These are phyloP conservation scores for Hondaea fermentalgiana DNA, from an alignment of 108 stramenopile genomes.

Conservation along the genomic window DNA sequence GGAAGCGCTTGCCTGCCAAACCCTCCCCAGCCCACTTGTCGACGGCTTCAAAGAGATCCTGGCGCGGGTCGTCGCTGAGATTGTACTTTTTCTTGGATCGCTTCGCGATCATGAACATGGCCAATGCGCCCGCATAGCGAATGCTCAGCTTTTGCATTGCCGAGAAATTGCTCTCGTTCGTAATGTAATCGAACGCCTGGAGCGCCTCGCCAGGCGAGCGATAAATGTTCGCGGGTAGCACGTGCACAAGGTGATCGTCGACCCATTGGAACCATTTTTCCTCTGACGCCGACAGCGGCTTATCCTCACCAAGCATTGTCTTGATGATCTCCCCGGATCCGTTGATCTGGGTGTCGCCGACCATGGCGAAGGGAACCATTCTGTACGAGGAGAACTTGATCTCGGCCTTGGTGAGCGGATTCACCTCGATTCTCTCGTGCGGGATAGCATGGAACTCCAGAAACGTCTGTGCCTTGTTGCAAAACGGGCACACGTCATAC, in stretches of 20 bases:
- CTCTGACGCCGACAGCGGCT: constrained; percentile 32
- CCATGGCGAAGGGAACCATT: constrained; percentile 73
- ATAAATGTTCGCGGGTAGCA: constrained; percentile 81
- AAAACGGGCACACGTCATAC: constrained; percentile 84
- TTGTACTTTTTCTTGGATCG: constrained; percentile 66
- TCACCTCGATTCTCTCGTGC: constrained; percentile 68
- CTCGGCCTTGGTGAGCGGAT: constrained; percentile 80
- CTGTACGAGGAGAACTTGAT: constrained; percentile 61
- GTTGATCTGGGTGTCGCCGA: constrained; percentile 50
- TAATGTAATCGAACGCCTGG: constrained; percentile 71
- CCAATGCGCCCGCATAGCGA: constrained; percentile 59
- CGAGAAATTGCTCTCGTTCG: constrained; percentile 49
- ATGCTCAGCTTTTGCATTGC: constrained; percentile 54
- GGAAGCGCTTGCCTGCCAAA: constrained; percentile 32
- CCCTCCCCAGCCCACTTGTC: constrained; percentile 51
- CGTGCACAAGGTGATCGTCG: constrained; percentile 63
- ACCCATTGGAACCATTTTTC: constrained; percentile 64
- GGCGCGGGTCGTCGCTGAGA: constrained; percentile 58
- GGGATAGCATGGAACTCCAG: constrained; percentile 52
- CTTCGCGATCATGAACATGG: constrained; percentile 80
- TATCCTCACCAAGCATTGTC: constrained; percentile 43
- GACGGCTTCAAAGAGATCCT: constrained; percentile 58
- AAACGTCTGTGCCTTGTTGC: constrained; percentile 68
- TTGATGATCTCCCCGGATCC: constrained; percentile 58
- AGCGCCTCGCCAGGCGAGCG: constrained; percentile 60